Percentiles rank a stretch among this genome's conserved stretches.
Conservation (phyloP, 495 filamentous ascomycete species). For the Hypoxylon lenormandii region DNA sequence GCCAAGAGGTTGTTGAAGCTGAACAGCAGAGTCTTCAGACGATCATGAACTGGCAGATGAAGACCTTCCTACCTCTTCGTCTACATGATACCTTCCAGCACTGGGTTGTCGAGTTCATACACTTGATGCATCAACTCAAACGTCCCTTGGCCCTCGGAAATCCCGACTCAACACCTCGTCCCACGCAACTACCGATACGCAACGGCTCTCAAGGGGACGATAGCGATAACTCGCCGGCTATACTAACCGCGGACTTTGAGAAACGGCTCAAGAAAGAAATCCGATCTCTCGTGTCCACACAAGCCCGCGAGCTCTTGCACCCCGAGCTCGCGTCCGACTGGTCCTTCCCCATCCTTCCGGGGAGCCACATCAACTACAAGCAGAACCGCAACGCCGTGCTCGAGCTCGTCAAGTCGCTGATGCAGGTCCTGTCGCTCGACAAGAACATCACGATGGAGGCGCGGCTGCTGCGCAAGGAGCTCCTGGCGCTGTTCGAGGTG, state of each 20-base stretch:
- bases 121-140: conserved; percentile 90
- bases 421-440: conserved; percentile 89
- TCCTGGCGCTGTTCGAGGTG: conserved; percentile 89
- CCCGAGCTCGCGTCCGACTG: conserved; percentile 88
- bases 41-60: conserved; percentile 98
- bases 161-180: conserved; percentile 71
- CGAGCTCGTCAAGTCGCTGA: conserved; percentile 88
- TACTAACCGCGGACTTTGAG: conserved; percentile 81
- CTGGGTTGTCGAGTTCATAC: conserved; percentile 93
- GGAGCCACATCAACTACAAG: conserved; percentile 62
- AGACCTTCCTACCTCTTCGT: conserved; percentile 81
- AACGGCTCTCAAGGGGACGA: conserved; percentile 69
- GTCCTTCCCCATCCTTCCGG: conserved; percentile 84
- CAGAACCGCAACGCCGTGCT: conserved; percentile 76
- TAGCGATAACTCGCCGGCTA: conserved; percentile 67
- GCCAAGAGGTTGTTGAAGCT: conserved; percentile 79
- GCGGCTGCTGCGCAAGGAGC: conserved; percentile 84
- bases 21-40: conserved; percentile 90
- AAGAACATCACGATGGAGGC: conserved; percentile 88
- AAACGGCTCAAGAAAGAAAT: conserved; percentile 92
- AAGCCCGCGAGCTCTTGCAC: conserved; percentile 89
- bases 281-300: conserved; percentile 77
- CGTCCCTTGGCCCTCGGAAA: conserved; percentile 66
- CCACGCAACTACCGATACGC: conserved; percentile 78
- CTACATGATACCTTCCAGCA: conserved; percentile 89